phyloP scores from a whole-genome alignment of 116 monocot genomes.

The Papilionanthe hybrid region DNA sequence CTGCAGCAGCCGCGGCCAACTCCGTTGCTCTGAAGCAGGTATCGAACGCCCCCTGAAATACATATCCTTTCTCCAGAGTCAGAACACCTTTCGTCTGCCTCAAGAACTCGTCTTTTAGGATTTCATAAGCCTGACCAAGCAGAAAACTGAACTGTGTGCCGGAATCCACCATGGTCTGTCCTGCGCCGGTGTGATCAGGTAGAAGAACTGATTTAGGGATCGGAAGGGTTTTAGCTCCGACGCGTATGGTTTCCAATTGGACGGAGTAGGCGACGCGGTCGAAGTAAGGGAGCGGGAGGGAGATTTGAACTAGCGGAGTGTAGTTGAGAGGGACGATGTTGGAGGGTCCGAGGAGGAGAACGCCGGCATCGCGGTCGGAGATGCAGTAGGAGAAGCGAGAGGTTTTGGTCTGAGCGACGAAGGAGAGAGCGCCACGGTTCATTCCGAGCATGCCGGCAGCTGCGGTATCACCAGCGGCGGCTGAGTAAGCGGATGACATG shows the following conservation, averaged over 20 bases:
- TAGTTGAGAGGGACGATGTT: conserved; percentile 57
- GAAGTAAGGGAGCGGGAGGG: conserved; percentile 86
- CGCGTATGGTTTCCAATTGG: conserved; percentile 71
- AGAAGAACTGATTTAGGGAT: conserved; percentile 77
- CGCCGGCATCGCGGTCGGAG: conserved; percentile 53
- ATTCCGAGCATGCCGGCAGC: conserved; percentile 72
- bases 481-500: conserved; percentile 41
- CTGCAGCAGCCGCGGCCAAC: background rate
- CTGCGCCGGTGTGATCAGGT: conserved; percentile 95
- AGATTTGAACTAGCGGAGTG: conserved; percentile 69
- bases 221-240: conserved; percentile 46
- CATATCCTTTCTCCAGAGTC: conserved; percentile 45
- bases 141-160: conserved; percentile 95
- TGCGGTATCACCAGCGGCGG: conserved; percentile 21
- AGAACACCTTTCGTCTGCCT: conserved; percentile 45
- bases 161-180: conserved; percentile 97
- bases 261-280: conserved; percentile 90
- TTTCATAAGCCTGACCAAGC: conserved; percentile 77
- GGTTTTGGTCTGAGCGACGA: conserved; percentile 63
- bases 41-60: conserved; percentile 90
- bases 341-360: conserved; percentile 67
- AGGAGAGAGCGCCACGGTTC: conserved; percentile 79
- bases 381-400: conserved; percentile 85
- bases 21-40: conserved; percentile 42
- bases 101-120: conserved; percentile 60